Conservation (phyloP, 1,139 yeast species). For the Pichia terricola region DNA sequence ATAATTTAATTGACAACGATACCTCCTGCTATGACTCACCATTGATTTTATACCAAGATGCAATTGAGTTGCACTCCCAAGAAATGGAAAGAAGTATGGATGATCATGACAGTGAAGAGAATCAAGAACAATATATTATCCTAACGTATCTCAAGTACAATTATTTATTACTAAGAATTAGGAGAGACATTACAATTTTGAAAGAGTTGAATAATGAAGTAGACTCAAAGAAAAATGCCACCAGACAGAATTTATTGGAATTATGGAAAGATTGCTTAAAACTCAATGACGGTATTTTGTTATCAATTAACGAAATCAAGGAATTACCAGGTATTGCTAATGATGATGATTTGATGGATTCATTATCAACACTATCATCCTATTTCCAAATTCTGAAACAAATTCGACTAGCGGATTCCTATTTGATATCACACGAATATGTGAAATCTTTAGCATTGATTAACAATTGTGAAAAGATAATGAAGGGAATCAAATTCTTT, state of each 20-base stretch:
- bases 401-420: constrained; percentile 40
- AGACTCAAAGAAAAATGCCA: constrained; percentile 8
- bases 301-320: constrained; percentile 45
- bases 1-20: constrained; percentile 19
- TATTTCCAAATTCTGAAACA: constrained; percentile 39
- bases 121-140: constrained; percentile 67
- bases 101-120: constrained; percentile 37
- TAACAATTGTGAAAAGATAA: constrained; percentile 25
- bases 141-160: constrained; percentile 68
- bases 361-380: constrained; percentile 41
- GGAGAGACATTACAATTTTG: constrained; percentile 56
- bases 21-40: constrained; percentile 36
- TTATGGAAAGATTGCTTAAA: constrained; percentile 39
- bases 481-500: constrained; percentile 16
- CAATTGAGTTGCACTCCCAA: constrained; percentile 39
- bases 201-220: constrained; percentile 16
- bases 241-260: constrained; percentile 25
- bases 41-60: constrained; percentile 48
- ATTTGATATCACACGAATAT: constrained; percentile 35
- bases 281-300: constrained; percentile 39
- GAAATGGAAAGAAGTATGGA: constrained; percentile 41
- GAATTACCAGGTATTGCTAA: constrained; percentile 89
- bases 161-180: constrained; percentile 52
- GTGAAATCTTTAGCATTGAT: constrained; percentile 49
- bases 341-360: constrained; percentile 56